phyloP scores from a whole-genome alignment of 2,329 filamentous ascomycete genomes.

The Neonectria sp. region DNA sequence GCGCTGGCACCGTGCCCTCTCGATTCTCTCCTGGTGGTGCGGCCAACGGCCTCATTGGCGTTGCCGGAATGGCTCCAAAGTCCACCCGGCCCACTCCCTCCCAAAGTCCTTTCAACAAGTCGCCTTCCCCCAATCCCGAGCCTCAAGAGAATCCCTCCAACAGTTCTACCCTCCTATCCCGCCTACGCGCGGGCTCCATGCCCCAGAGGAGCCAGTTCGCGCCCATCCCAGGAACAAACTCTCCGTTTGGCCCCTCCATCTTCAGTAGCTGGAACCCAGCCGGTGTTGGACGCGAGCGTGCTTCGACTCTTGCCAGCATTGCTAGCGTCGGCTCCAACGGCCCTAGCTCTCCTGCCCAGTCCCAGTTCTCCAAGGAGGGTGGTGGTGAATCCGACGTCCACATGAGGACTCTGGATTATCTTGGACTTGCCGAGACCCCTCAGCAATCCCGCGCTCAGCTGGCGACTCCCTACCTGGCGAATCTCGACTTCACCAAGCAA shows the following conservation, averaged over 20 bases:
- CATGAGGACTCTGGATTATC: slow-evolving; percentile 93
- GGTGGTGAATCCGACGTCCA: slow-evolving; percentile 88
- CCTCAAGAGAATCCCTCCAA: slow-evolving; percentile 63
- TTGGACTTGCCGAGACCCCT: slow-evolving; percentile 94
- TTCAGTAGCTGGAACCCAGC: slow-evolving; percentile 89
- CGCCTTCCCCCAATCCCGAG: slow-evolving; percentile 70
- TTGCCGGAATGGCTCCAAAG: slow-evolving; percentile 77
- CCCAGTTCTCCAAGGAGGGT: slow-evolving; percentile 88
- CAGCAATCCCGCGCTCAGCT: slow-evolving; percentile 83
- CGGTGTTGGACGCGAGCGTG: slow-evolving; percentile 80
- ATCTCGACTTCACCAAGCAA: slow-evolving; percentile 82
- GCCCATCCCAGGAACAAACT: slow-evolving; percentile 68
- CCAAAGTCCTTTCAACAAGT: slow-evolving; percentile 84
- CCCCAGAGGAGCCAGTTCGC: slow-evolving; percentile 84
- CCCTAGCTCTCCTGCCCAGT: slow-evolving; percentile 88
- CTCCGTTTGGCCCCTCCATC: slow-evolving; percentile 89
- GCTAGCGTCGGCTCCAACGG: slow-evolving; percentile 93
- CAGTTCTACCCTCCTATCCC: slow-evolving; percentile 83
- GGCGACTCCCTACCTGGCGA: slow-evolving; percentile 81
- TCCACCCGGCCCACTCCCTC: slow-evolving; percentile 89
- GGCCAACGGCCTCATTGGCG: slow-evolving; percentile 70
- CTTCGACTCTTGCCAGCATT: slow-evolving; percentile 85
- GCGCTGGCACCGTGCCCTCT: slow-evolving; percentile 96
- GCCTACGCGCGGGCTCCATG: slow-evolving; percentile 93
- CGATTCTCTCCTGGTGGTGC: slow-evolving; percentile 86